These are phyloP conservation scores for Rhododendron henanense DNA, from an alignment of 148 eudicot genomes.

Conservation along the genomic window DNA sequence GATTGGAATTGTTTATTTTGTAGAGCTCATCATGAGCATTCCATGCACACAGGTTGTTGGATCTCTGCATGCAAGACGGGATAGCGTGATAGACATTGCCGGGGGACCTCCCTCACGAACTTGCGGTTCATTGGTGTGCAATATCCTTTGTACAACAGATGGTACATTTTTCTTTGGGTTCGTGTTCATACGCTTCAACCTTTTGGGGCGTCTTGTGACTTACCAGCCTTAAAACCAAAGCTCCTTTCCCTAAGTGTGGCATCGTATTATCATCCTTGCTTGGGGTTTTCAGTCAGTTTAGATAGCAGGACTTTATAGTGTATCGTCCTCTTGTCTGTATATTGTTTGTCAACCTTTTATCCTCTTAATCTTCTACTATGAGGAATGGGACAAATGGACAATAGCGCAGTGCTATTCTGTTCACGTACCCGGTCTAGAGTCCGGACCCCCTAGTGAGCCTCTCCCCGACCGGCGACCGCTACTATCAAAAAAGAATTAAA, in stretches of 20 bases:
- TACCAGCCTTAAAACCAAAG: not conserved
- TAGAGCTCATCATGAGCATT: not conserved
- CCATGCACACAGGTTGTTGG: not conserved
- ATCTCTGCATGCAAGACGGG: not conserved
- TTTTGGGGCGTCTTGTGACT: not conserved
- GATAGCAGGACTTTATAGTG: not conserved
- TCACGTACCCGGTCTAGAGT: not conserved
- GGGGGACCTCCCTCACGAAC: not conserved
- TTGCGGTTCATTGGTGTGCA: not conserved
- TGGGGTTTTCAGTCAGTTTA: not conserved
- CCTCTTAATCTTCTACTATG: not conserved
- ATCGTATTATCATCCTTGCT: not conserved
- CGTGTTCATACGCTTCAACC: not conserved
- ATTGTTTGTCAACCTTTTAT: not conserved
- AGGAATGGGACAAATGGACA: not conserved
- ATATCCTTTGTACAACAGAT: not conserved
- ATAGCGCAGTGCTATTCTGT: not conserved
- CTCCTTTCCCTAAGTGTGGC: not conserved
- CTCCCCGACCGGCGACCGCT: not conserved
- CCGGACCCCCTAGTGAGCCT: not conserved
- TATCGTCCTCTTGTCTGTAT: not conserved
- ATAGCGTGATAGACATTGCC: not conserved
- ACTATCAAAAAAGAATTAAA: not conserved
- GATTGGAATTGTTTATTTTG: not conserved
- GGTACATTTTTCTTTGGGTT: not conserved